These are phyloP conservation scores for Xenoacremonium recifei DNA, from an alignment of 2,329 filamentous ascomycete species.

Conservation along the genomic window DNA sequence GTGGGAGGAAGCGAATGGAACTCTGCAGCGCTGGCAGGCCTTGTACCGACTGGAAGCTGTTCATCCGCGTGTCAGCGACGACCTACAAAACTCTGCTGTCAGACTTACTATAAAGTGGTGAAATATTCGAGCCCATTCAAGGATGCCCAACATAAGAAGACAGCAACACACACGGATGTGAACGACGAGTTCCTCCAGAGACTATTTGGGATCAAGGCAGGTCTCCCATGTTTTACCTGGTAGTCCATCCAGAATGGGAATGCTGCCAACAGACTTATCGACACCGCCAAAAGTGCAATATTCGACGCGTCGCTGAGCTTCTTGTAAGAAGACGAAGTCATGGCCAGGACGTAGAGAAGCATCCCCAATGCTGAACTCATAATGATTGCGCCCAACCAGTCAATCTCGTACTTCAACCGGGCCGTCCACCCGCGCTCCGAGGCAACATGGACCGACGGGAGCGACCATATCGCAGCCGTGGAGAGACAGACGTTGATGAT, in stretches of 20 bases:
- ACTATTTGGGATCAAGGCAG: conserved; percentile 59
- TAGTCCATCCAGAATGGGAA: conserved; percentile 56
- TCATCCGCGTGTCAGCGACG: conserved; percentile 8
- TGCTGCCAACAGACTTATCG: conserved; percentile 40
- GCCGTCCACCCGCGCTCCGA: conserved; percentile 26
- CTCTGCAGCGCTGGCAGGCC: conserved; percentile 42
- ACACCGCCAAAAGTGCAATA: conserved; percentile 43
- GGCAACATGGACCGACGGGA: conserved; percentile 24
- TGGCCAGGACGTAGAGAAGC: conserved; percentile 50
- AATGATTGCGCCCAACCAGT: conserved; percentile 51
- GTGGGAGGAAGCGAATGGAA: conserved; percentile 48
- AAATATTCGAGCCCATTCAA: conserved; percentile 49
- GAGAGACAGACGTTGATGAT: conserved; percentile 36
- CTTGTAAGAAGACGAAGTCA: conserved; percentile 36
- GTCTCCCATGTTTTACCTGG: conserved; percentile 44
- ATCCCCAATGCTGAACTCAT: conserved; percentile 45
- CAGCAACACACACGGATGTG: conserved; percentile 51
- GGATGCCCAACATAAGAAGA: conserved; percentile 46
- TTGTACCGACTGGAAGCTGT: conserved; percentile 49
- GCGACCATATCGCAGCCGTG: conserved; percentile 33
- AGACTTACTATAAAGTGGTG: conserved; percentile 43
- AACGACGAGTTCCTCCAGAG: conserved; percentile 58
- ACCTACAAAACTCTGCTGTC: rapidly evolving
- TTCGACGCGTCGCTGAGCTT: conserved; percentile 40
- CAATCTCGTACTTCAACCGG: conserved; percentile 40